A percentile compares a stretch with the other conserved stretches of the same genome.
Evolutionary conservation across 2,329 filamentous ascomycete genomes (phyloP).

Genomic region (Leptodontidium sp.): DNA sequence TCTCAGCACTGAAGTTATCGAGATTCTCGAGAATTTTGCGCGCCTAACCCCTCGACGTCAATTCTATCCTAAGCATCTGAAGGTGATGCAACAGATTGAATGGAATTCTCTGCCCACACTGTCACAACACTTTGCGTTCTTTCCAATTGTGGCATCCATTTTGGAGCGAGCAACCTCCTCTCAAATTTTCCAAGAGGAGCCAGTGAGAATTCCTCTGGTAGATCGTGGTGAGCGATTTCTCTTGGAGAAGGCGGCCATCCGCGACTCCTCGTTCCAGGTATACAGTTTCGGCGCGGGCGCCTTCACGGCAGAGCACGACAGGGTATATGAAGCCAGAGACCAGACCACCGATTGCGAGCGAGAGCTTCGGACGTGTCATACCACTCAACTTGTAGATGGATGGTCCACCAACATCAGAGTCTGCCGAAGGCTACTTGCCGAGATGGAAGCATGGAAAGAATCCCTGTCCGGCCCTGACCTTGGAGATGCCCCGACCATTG

Average conservation of each 20-base stretch:
- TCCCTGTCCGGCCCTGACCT: constrained; percentile 23
- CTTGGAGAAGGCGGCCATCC: constrained; percentile 43
- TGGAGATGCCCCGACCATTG: background rate
- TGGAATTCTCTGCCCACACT: constrained; percentile 17
- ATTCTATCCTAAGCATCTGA: constrained; percentile 53
- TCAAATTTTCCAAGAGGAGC: constrained; percentile 13
- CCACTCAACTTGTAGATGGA: constrained; percentile 32
- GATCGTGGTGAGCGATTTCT: constrained; percentile 30
- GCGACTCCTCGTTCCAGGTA: constrained; percentile 46
- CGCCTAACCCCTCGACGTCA: constrained; percentile 51
- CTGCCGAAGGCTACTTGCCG: constrained; percentile 32
- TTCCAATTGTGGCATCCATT: background rate
- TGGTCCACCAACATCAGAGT: constrained; percentile 28
- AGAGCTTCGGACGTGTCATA: constrained; percentile 31
- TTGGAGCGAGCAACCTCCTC: constrained; percentile 1
- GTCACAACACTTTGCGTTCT: constrained; percentile 19
- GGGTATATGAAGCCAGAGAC: constrained; percentile 47
- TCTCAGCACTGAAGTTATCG: constrained; percentile 49
- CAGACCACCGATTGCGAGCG: constrained; percentile 11
- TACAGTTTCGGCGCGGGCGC: constrained; percentile 51
- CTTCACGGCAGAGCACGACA: constrained; percentile 46
- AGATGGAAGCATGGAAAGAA: constrained; percentile 36
- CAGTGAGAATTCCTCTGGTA: background rate
- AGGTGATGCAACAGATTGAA: constrained; percentile 13
- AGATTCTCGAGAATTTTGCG: constrained; percentile 50